These are phyloP conservation scores for Acorus calamus DNA, from an alignment of 106 monocot genomes.

Conservation along the genomic window DNA sequence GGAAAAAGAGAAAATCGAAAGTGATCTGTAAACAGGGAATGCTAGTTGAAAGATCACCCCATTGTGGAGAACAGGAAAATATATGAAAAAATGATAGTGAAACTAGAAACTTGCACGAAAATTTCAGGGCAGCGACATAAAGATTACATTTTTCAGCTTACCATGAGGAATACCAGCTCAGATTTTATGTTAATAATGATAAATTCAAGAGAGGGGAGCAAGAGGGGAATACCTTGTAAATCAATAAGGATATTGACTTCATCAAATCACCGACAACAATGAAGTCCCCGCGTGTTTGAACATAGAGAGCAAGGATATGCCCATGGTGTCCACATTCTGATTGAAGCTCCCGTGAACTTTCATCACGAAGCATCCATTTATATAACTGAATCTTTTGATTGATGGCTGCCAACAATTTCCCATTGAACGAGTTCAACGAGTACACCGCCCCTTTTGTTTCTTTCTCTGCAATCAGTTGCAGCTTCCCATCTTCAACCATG, in stretches of 20 bases:
- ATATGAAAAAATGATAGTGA: too few relatives aligned
- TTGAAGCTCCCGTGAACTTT: conserved; percentile 82
- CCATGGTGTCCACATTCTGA: conserved; percentile 96
- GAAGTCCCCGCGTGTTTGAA: conserved; percentile 96
- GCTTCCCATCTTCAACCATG: conserved; percentile 84
- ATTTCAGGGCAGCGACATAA: too few relatives aligned
- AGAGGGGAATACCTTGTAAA: conserved; percentile 61
- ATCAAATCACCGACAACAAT: conserved; percentile 97
- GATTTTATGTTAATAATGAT: too few relatives aligned
- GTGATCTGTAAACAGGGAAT: too few relatives aligned
- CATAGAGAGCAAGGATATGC: conserved; percentile 85
- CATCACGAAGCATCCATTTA: conserved; percentile 83
- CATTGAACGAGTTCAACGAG: conserved; percentile 93
- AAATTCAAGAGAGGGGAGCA: too few relatives aligned
- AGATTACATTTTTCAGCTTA: too few relatives aligned
- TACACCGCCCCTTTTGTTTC: conserved; percentile 97
- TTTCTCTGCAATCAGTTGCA: conserved; percentile 88
- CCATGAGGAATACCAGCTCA: too few relatives aligned
- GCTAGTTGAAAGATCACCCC: too few relatives aligned
- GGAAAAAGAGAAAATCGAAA: too few relatives aligned
- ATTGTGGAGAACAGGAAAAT: too few relatives aligned
- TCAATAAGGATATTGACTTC: conserved; percentile 87
- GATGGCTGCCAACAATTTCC: conserved; percentile 88
- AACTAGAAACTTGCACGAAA: too few relatives aligned
- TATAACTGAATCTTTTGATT: conserved; percentile 97